Percentiles rank a stretch among this genome's conserved stretches.
Conservation (phyloP, 2,329 filamentous ascomycete species). For the Rhynchosporium graminicola region DNA sequence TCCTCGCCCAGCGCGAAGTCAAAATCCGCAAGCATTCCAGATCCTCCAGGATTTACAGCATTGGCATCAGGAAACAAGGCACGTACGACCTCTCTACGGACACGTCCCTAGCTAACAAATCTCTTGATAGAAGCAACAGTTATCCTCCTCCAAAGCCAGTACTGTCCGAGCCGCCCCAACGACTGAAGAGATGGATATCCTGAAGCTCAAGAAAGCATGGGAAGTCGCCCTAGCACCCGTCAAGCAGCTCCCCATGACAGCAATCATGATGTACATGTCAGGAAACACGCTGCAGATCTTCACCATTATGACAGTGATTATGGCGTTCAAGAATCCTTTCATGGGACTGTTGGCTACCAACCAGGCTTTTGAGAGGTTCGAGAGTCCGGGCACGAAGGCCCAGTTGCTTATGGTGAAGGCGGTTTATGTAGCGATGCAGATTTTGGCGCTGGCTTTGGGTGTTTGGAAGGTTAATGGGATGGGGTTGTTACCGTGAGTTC, state of each 20-base stretch:
- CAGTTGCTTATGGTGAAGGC: conserved; percentile 82
- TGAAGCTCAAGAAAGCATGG: conserved; percentile 99
- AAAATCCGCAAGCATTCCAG: conserved; percentile 68
- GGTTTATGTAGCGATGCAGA: conserved; percentile 84
- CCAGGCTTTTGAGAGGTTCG: conserved; percentile 86
- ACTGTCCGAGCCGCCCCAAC: conserved; percentile 65
- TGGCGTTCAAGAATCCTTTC: conserved; percentile 96
- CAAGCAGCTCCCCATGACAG: conserved; percentile 96
- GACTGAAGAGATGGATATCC: conserved; percentile 83
- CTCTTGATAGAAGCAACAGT: conserved; percentile 43
- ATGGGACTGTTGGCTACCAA: conserved; percentile 81
- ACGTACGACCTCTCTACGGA: conserved; percentile 43
- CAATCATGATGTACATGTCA: conserved; percentile 99
- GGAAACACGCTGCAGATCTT: conserved; percentile 98
- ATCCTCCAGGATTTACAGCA: conserved; percentile 80
- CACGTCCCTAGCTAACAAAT: conserved; percentile 23
- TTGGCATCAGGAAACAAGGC: conserved; percentile 58
- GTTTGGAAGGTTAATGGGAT: conserved; percentile 97
- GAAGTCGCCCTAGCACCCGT: conserved; percentile 91
- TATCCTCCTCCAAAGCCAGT: conserved; percentile 41
- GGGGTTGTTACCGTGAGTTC: conserved; percentile 83
- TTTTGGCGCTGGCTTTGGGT: conserved; percentile 79
- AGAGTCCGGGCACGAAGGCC: conserved; percentile 73
- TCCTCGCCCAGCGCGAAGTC: conserved; percentile 65
- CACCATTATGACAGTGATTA: conserved; percentile 99